Percentiles rank a stretch among this genome's conserved stretches.
Conservation (phyloP, 2,329 filamentous ascomycete genomes). For the Fusarium clavum region DNA sequence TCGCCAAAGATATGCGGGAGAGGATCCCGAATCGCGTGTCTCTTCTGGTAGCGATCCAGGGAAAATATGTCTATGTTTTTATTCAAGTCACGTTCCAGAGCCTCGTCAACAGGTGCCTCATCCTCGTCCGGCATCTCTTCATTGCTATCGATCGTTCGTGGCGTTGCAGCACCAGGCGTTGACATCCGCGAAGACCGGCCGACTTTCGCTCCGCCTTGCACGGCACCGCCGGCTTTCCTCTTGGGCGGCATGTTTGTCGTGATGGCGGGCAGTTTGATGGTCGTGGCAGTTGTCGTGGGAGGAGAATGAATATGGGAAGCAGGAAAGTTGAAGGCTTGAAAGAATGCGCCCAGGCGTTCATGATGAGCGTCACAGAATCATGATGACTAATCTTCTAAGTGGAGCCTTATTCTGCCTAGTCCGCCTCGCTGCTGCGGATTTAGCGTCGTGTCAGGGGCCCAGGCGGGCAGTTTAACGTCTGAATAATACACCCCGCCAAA, state of each 20-base stretch:
- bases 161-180: constrained; percentile 70
- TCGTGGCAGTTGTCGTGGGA: constrained; percentile 12
- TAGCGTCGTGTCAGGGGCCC: constrained; percentile 20
- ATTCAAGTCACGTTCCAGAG: constrained; percentile 65
- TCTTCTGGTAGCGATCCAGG: constrained; percentile 63
- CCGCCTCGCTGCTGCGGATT: background rate
- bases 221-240: constrained; percentile 70
- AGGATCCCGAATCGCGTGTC: constrained; percentile 57
- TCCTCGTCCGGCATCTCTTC: constrained; percentile 62
- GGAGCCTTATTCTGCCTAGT: background rate
- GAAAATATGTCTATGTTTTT: constrained; percentile 72
- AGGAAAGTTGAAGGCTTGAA: background rate
- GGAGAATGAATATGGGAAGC: background rate
- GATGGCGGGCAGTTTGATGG: constrained; percentile 29
- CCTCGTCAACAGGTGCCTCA: constrained; percentile 62
- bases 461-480: constrained; percentile 8
- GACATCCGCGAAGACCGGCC: constrained; percentile 68
- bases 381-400: constrained; percentile 33
- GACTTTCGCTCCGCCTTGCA: constrained; percentile 63
- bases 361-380: constrained; percentile 26
- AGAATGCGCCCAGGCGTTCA: constrained; percentile 13
- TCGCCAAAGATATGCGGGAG: constrained; percentile 60
- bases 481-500: constrained; percentile 40
- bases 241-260: constrained; percentile 71
- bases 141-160: constrained; percentile 67